phyloP scores from a whole-genome alignment of 441 rosid species.

The Jatropha podagrica region DNA sequence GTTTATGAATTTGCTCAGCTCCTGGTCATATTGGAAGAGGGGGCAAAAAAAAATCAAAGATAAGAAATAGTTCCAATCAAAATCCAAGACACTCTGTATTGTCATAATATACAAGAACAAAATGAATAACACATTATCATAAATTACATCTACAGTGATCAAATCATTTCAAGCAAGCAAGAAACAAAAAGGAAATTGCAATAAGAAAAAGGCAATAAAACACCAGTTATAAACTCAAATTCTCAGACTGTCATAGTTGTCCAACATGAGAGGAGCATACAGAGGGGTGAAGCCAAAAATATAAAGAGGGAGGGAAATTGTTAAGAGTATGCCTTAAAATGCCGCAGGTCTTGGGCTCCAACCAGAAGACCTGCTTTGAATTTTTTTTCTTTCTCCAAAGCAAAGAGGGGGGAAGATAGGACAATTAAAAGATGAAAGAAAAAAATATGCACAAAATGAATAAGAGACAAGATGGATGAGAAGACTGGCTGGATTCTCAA shows the following conservation, averaged over 20 bases:
- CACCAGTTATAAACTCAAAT: not conserved
- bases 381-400: too few relatives aligned
- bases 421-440: not conserved
- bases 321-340: too few relatives aligned
- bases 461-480: not conserved
- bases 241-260: not conserved
- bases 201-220: not conserved
- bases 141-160: not conserved
- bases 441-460: not conserved
- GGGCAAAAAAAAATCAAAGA: conserved; percentile 5
- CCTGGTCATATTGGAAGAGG: conserved; percentile 38
- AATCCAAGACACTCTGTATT: not conserved
- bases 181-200: not conserved
- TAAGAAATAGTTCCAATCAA: conserved; percentile 6
- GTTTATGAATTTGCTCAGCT: conserved; percentile 79
- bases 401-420: too few relatives aligned
- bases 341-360: too few relatives aligned
- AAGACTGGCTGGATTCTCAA: conserved; percentile 9
- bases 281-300: too few relatives aligned
- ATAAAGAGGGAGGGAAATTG: too few relatives aligned
- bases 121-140: not conserved
- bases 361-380: too few relatives aligned
- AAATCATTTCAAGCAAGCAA: not conserved
- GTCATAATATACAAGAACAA: not conserved
- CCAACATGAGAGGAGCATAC: too few relatives aligned